Conservation (phyloP, 495 filamentous ascomycete species). For the Hypoxylon fragiforme region DNA sequence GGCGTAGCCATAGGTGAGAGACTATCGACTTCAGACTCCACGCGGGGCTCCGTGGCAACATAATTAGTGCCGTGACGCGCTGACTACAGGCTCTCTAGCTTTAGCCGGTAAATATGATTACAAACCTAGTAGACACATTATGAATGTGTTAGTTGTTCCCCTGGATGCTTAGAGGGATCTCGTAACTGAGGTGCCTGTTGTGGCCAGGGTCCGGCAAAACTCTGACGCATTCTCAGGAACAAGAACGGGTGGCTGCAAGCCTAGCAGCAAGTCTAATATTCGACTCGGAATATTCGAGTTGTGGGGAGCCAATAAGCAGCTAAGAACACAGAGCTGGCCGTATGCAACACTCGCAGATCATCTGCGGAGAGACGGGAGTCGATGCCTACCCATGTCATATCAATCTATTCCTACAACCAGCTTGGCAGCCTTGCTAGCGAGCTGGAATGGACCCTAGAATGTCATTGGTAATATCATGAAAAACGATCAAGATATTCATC, state of each 20-base stretch:
- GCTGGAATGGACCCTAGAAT: conserved; percentile 2
- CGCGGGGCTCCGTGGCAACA: conserved; percentile 1
- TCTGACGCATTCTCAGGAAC: conserved; percentile 11
- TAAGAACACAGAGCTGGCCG: not conserved
- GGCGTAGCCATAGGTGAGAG: not conserved
- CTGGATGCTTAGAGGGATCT: not conserved
- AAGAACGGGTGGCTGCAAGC: conserved; percentile 3
- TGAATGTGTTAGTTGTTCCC: not conserved
- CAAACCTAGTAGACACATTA: not conserved
- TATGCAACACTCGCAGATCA: conserved; percentile 17
- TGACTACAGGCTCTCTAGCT: not conserved
- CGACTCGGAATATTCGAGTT: conserved; percentile 4
- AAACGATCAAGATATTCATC: not conserved
- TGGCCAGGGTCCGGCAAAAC: conserved; percentile 4
- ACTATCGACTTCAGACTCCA: conserved; percentile 4
- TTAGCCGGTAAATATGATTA: not conserved
- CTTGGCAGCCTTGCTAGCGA: conserved; percentile 8
- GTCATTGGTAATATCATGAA: not conserved
- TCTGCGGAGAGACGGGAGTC: conserved; percentile 13
- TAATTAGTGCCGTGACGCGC: not conserved
- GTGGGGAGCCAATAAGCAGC: conserved; percentile 15
- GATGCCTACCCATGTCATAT: conserved; percentile 4
- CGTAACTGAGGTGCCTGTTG: conserved; percentile 8
- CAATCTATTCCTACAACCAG: conserved; percentile 1
- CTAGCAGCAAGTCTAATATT: conserved; percentile 10